These are phyloP conservation scores for Phylloporus sp. DNA, from an alignment of 768 basidiomycete genomes.

Conservation along the genomic window DNA sequence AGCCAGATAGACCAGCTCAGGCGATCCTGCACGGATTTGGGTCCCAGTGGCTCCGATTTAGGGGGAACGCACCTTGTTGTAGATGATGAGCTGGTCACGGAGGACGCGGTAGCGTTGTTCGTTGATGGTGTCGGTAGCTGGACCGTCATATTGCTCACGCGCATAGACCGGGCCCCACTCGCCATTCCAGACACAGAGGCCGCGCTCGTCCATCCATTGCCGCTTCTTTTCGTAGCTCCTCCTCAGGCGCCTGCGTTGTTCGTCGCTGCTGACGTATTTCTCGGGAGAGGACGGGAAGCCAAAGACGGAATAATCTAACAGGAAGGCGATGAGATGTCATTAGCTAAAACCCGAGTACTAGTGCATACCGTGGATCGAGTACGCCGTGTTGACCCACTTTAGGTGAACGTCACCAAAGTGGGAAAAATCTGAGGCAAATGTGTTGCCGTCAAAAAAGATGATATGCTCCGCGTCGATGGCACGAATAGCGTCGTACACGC, in stretches of 20 bases:
- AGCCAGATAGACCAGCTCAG: constrained; percentile 85
- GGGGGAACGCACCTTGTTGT: constrained; percentile 45
- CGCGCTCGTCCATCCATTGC: constrained; percentile 68
- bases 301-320: constrained; percentile 37
- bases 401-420: constrained; percentile 61
- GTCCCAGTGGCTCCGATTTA: not conserved
- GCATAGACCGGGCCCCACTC: constrained; percentile 86
- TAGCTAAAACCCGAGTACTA: not conserved
- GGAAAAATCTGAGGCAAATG: constrained; percentile 76
- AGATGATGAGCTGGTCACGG: constrained; percentile 70
- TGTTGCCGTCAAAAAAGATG: constrained; percentile 83
- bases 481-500: constrained; percentile 67
- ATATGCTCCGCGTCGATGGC: constrained; percentile 64
- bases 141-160: constrained; percentile 54
- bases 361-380: constrained; percentile 64
- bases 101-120: constrained; percentile 59
- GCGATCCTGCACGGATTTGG: constrained; percentile 40
- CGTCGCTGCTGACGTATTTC: constrained; percentile 48
- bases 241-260: constrained; percentile 49
- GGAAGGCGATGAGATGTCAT: not conserved
- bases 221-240: constrained; percentile 70
- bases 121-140: constrained; percentile 63
- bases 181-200: constrained; percentile 72
- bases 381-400: constrained; percentile 68
- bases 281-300: constrained; percentile 66